phyloP scores from a whole-genome alignment of 805 yeast genomes.

The Cyberlindnera sargentensis region DNA sequence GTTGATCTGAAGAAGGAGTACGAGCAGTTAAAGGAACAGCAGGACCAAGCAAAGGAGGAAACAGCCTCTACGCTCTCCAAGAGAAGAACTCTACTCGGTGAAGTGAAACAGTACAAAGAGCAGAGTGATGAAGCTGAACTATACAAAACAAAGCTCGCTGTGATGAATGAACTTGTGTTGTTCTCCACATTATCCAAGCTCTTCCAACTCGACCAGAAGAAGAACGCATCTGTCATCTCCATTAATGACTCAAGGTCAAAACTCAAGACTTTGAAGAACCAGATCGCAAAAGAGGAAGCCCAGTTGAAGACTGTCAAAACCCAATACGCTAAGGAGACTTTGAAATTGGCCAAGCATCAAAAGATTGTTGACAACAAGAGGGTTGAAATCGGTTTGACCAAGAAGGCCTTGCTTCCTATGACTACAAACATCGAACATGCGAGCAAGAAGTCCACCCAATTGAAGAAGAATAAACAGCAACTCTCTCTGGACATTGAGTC shows the following conservation, averaged over 20 bases:
- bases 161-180: slow-evolving; percentile 40
- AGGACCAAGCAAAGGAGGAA: slow-evolving; percentile 56
- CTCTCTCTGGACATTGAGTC: slow-evolving; percentile 44
- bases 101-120: slow-evolving; percentile 68
- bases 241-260: slow-evolving; percentile 22
- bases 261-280: slow-evolving; percentile 27
- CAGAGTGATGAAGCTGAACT: slow-evolving; percentile 67
- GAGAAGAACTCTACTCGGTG: slow-evolving; percentile 64
- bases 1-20: slow-evolving; percentile 59
- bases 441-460: slow-evolving; percentile 37
- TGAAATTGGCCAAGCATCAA: slow-evolving; percentile 35
- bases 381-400: slow-evolving; percentile 34
- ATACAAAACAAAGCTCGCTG: slow-evolving; percentile 48
- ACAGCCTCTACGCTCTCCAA: slow-evolving; percentile 60
- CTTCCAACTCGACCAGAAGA: slow-evolving; percentile 46
- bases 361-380: slow-evolving; percentile 30
- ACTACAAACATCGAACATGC: slow-evolving; percentile 48
- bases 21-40: slow-evolving; percentile 53
- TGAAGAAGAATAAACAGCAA: slow-evolving; percentile 41
- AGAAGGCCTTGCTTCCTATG: slow-evolving; percentile 52
- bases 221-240: slow-evolving; percentile 19
- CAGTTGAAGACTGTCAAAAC: slow-evolving; percentile 32
- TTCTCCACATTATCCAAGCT: slow-evolving; percentile 55
- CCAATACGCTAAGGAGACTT: slow-evolving; percentile 39
- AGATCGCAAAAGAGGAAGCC: slow-evolving; percentile 30